Evolutionary conservation across 176 grass and related monocot genomes (phyloP).

Genomic region (Aegilops sharonensis): DNA sequence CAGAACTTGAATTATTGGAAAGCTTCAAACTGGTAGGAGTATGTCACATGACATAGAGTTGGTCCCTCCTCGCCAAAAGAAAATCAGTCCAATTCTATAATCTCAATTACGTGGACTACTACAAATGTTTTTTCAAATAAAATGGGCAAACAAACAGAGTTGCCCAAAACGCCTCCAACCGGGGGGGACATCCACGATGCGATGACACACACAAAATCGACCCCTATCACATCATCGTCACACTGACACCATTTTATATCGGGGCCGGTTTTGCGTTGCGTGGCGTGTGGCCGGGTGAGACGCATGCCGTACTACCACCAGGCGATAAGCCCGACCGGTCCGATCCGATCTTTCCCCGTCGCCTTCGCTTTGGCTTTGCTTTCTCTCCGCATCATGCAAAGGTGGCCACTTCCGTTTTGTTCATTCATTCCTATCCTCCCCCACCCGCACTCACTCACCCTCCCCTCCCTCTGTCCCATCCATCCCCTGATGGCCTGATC

Average conservation of each 20-base stretch:
- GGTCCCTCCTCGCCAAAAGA: too few relatives aligned
- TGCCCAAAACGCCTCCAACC: slow-evolving; percentile 12
- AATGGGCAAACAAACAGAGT: neutral
- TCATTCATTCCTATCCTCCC: slow-evolving; percentile 24
- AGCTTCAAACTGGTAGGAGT: neutral
- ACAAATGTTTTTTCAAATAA: too few relatives aligned
- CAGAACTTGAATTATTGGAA: neutral
- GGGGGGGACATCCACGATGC: neutral
- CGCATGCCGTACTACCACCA: too few relatives aligned
- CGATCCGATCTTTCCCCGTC: neutral
- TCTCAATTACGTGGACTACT: too few relatives aligned
- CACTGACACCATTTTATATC: neutral
- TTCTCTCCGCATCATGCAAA: slow-evolving; percentile 36
- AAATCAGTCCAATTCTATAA: too few relatives aligned
- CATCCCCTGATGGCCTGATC: neutral
- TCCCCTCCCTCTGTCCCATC: neutral
- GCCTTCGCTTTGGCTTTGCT: neutral
- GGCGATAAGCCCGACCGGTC: neutral
- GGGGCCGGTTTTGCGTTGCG: too few relatives aligned
- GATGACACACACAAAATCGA: too few relatives aligned
- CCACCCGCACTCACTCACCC: neutral
- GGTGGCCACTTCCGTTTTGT: slow-evolving; percentile 16
- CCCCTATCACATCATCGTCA: neutral
- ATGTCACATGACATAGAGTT: neutral
- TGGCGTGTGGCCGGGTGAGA: neutral